Evolutionary conservation across 2,329 filamentous ascomycete species (phyloP), one percentile per base, ranked within the genome.

Genomic region (Fusarium beomiforme): DNA sequence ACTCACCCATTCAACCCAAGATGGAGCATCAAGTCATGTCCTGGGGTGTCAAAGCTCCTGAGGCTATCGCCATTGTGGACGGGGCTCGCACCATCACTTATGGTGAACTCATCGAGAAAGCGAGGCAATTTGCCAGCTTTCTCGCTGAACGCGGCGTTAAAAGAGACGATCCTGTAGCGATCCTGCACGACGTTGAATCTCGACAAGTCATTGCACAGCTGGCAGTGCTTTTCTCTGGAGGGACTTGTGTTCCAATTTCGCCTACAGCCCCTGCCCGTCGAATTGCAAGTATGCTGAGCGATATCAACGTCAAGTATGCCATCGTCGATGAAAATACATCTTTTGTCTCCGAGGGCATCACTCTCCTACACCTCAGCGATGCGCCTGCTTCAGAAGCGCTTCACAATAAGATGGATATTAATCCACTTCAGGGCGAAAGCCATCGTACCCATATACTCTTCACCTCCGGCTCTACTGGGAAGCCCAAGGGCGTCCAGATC

Each of bases 401-500:
- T 16, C 5, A 1, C 6, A 8, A 14, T 8, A n/a, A 8, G 8
- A 14, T 4, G 7, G 4, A 34, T 16, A 2, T 8, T 24, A 16
- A 4, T 42, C 14, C 26, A 7, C 17, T 14, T 5, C 21, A 10
- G 21, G 12, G 7, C 6, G 26, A 17, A 42, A 19, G 21, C 12
- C 56, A 19, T 10, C 36, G 17, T 5, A 34, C 56, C 3, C 56
- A 59, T 2, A 53, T 59, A 33, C 26, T 58, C 12, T 58, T 33
- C 11, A 58, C 55, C n/a, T 58, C 55, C 41, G 55, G 55, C 1
- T 51, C 55, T 17, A 58, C 55, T 41, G 55, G 55, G 3, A 58
- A 41, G 9, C 55, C 55, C 3, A 58, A 51, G n/a, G 55, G 55
- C 1, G 55, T 59, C 2, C 56, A 59, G 21, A 42, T 59, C 26